Conservation (phyloP, 768 basidiomycete species). For the Xanthoconium stramineum region DNA sequence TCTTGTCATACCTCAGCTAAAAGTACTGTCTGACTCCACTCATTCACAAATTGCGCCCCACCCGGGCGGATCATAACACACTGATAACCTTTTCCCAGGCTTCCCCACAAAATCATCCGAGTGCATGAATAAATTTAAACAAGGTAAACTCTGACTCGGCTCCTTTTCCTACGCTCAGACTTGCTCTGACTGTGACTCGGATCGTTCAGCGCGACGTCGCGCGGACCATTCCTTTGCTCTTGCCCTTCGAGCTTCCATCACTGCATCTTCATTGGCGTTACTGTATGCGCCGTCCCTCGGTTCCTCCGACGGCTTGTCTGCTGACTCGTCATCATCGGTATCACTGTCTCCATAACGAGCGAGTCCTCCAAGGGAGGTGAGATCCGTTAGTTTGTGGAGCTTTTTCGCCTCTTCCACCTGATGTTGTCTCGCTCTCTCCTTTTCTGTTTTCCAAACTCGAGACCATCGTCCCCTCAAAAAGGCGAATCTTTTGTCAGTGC, state of each 20-base stretch:
- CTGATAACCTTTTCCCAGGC: constrained; percentile 1
- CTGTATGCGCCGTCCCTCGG: background rate
- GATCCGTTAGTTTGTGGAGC: constrained; percentile 1
- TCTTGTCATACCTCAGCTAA: too few species aligned
- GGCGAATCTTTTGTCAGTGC: constrained; percentile 71
- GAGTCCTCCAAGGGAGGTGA: constrained; percentile 46
- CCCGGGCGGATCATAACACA: background rate
- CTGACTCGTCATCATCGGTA: constrained; percentile 35
- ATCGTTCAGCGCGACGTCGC: constrained; percentile 38
- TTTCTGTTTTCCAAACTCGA: constrained; percentile 56
- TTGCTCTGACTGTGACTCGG: constrained; percentile 6
- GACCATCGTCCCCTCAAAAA: constrained; percentile 80
- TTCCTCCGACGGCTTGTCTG: constrained; percentile 20
- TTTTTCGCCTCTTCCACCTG: constrained; percentile 24
- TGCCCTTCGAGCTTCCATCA: constrained; percentile 46
- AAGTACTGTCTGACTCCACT: background rate
- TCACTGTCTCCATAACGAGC: constrained; percentile 60
- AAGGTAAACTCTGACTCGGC: too few species aligned
- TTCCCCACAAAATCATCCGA: background rate
- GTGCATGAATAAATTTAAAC: too few species aligned
- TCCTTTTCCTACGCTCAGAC: background rate
- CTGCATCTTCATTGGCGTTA: constrained; percentile 17
- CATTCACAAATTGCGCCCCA: too few species aligned
- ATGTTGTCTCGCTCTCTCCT: constrained; percentile 41
- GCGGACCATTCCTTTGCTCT: constrained; percentile 59